Base-by-base conservation (phyloP, 2,329 filamentous ascomycete genomes). In the Penicillium sp. region DNA sequence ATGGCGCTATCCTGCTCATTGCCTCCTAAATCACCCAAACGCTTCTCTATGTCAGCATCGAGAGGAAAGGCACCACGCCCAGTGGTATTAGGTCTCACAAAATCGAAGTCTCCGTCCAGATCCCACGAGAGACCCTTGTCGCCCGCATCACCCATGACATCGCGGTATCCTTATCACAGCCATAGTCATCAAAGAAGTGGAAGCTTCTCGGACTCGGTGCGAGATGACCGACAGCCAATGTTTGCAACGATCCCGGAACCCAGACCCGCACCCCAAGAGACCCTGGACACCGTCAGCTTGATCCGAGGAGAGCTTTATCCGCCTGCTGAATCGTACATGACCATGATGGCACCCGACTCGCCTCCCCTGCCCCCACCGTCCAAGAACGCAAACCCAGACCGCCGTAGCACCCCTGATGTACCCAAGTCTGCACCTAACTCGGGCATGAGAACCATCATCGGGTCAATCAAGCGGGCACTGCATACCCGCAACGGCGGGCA, bases 271-370 rank as follows among this genome's bases (percentile, higher is more conserved):
- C 72, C 86, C 13, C 80, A 87, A 58, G 80, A 86, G 9, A 77
- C 87, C 21, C 85, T 88, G 11, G 88, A 90, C 65, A 86, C 88
- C 4, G 91, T 92, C 9, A 93, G 89, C 60, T 83, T 99, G 36
- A 92, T 97, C 18, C 85, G 93, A 47, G 94, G 94, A 13, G 90
- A 92, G 54, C 70, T 96, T 5, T 83, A 95, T 57, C 90, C 92
- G 14, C 94, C 93, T 1, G 85, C 84, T 0, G 89, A 94, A 56
- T 86, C 92, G 0, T 91, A 89, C 68, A 88, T 97, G 39, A 86
- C 92, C 41, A 77, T 86, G 34, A 75, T 85, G 48, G 77, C 82
- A 5, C 79, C 83, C 5, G 78, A 77, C 45, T 80, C 79, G 3
- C 75, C 71, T 31, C 64, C 71, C 52, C 65, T 76, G 39, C 62